Evolutionary conservation across 306 rosid genomes (phyloP).

Genomic region (Cicer cuneatum): DNA sequence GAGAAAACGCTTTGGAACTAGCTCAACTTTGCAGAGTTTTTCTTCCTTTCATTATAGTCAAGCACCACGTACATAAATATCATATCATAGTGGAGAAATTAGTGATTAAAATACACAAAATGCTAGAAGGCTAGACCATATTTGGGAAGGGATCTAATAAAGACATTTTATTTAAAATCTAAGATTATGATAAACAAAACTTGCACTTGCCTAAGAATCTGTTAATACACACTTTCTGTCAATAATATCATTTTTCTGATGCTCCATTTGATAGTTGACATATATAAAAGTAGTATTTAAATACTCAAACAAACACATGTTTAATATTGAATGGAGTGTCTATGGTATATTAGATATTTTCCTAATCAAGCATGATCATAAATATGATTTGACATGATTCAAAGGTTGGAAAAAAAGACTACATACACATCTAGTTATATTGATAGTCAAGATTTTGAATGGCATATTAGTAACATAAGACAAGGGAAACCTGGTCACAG

Average conservation of each 20-base stretch:
- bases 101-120: constrained; percentile 43
- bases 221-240: background rate
- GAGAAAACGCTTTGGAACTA: constrained; percentile 45
- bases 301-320: constrained; percentile 9
- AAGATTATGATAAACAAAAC: background rate
- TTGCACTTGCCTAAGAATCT: constrained; percentile 3
- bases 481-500: constrained; percentile 19
- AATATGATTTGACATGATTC: constrained; percentile 16
- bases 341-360: background rate
- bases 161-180: background rate
- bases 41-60: constrained; percentile 35
- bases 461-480: constrained; percentile 18
- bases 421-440: background rate
- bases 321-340: background rate
- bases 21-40: constrained; percentile 34
- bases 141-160: too few relatives aligned
- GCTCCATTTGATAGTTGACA: constrained; percentile 23
- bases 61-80: constrained; percentile 24
- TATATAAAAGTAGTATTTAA: background rate
- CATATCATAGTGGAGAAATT: constrained; percentile 41
- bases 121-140: constrained; percentile 38
- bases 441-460: constrained; percentile 16
- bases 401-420: background rate
- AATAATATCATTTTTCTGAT: background rate
- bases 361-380: constrained; percentile 3